Base-by-base conservation (phyloP, 2,329 filamentous ascomycete species). In the Plenodomus lindquistii region DNA sequence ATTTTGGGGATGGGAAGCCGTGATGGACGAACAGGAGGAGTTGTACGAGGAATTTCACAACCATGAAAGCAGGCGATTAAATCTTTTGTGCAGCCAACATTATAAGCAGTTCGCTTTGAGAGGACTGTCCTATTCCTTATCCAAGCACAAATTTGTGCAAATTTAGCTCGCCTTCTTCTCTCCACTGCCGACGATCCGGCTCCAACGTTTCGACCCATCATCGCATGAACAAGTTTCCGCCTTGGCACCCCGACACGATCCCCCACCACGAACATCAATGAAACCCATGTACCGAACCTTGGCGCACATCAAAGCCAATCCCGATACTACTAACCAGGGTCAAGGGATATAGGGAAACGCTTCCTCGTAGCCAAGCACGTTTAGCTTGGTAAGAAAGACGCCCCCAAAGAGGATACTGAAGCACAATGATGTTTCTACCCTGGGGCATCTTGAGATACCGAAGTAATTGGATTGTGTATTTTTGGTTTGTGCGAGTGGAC, bases 291-390 rank as follows among this genome's bases (percentile, higher is more conserved):
- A 38, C 37, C 45, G 48, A 50, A 44, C 49, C 40, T 54, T 48
- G 52, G 42, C 50, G 54, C 50, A 50, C 51, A 39, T 55, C 45
- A 43, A 21, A 24, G 50, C 40, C 39, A 47, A 36, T 16, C 36
- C 37, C 48, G 37, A 41, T 21, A 41, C 20, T 37, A 20, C 43
- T 44, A 37, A 20, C 45, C 38, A 35, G 42, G 21, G 57, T 57
- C 59, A 62, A 61, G 59, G 42, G 40, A 37, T 20, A 17, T 44
- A 39, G 47, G 51, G 58, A 61, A 58, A 60, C 57, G 44, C 48
- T 42, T 52, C 24, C 45, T 44, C 18, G 59, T 44, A 60, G 58
- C 61, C 61, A 64, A 64, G 61, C 50, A 49, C 37, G 52, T 56
- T 59, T 59, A 39, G 52, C 42, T 34, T 50, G 31, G 16, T 29